A percentile compares a stretch with the other conserved stretches of the same genome.
These are phyloP conservation scores for Cyberlindnera suaveolens DNA, from an alignment of 805 yeast species.

Conservation along the genomic window DNA sequence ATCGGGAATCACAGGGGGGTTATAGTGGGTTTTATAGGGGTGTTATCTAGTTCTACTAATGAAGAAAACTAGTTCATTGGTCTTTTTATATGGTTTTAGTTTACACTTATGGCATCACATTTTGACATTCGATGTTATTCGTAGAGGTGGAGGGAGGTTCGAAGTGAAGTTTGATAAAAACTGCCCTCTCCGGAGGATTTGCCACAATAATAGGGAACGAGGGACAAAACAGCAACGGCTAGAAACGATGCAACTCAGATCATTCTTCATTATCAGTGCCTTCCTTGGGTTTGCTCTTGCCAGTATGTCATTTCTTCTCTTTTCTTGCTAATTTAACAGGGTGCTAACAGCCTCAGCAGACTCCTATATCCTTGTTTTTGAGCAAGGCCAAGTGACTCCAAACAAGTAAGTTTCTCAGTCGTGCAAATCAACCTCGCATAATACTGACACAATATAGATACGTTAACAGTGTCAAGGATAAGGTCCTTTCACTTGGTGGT, in stretches of 20 bases:
- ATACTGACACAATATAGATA: slow-evolving; percentile 9
- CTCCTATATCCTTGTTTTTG: slow-evolving; percentile 22
- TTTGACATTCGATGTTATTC: no score
- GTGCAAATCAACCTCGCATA: background rate
- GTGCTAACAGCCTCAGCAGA: slow-evolving; percentile 7
- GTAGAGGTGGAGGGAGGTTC: no score
- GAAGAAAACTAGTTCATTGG: no score
- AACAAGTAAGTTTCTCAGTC: slow-evolving; percentile 13
- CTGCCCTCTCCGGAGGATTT: background rate
- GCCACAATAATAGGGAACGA: background rate
- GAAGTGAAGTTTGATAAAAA: no score
- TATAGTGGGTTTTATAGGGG: background rate
- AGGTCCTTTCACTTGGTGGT: slow-evolving; percentile 36
- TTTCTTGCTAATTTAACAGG: background rate
- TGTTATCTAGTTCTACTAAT: no score
- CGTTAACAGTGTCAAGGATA: slow-evolving; percentile 27
- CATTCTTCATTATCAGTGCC: background rate
- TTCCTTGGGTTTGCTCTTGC: background rate
- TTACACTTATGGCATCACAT: no score
- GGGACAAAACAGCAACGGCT: background rate
- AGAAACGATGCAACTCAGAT: background rate
- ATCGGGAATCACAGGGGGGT: background rate
- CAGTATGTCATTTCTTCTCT: background rate
- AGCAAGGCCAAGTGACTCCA: slow-evolving; percentile 25
- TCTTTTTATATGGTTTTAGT: no score